Evolutionary conservation across 2,329 filamentous ascomycete genomes (phyloP), one percentile per base, ranked within the genome.

Genomic region (Pseudocercospora macadamiae): DNA sequence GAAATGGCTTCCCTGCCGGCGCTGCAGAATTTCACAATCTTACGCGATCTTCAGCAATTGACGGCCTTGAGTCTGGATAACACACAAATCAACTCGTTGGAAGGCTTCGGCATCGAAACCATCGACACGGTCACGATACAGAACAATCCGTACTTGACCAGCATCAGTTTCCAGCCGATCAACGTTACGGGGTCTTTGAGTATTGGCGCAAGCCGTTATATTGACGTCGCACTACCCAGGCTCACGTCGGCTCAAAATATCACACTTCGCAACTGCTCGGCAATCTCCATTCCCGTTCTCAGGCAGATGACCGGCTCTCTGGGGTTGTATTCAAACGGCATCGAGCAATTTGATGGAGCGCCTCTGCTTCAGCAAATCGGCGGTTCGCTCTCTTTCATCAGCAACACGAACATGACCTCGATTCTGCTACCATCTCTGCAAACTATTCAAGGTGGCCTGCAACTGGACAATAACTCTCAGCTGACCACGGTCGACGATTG

Each of bases 61-160:
- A 18, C 8, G 4, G 21, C 18, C 18, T 23, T 48, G 19, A 18
- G 10, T 4, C 18, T 51, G 9, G 47, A 51, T 26, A 51, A 34
- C 47, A 51, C 47, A 30, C 26, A 34, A 16, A 34, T 30, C n/a
- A 30, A 16, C 44, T 23, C 18, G 7, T n/a, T 48, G 12, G 44
- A 48, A 5, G 44, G 44, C 21, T 48, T 48, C 44, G 26, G 44
- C 44, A 48, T 48, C 4, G 21, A 48, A 48, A 48, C 44, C 18
- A 49, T 49, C 45, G 23, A 26, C 25, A 30, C 16, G 12, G 45
- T 49, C 25, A 12, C 12, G 16, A 51, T 51, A n/a, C 18, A 18
- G 18, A 51, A 51, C 28, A 51, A 32, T 16, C 23, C 45, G 10
- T 51, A 51, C n/a, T 19, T 51, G 48, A 25, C 28, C 4, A 51